These are phyloP conservation scores for Exophiala phaeomuriformis DNA, from an alignment of 2,329 filamentous ascomycete genomes.

Conservation along the genomic window DNA sequence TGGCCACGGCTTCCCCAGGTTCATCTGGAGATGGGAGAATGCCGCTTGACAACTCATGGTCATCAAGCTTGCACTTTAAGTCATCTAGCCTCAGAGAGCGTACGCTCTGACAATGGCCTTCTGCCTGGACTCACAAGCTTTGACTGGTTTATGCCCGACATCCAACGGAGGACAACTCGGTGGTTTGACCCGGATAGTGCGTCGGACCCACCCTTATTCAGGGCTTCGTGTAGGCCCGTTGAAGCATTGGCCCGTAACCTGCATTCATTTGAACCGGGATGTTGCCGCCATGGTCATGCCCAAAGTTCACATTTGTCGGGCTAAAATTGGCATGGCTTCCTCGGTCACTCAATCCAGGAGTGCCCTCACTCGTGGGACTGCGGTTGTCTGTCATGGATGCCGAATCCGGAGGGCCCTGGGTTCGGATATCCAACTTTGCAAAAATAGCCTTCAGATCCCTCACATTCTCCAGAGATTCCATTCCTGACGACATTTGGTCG, in stretches of 20 bases:
- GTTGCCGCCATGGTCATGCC: not conserved
- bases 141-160: no score
- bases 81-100: no score
- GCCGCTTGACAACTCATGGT: no score
- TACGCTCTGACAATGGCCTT: no score
- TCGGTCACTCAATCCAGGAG: slow-evolving; percentile 10
- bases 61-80: no score
- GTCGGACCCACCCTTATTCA: not conserved
- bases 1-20: no score
- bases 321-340: slow-evolving; percentile 18
- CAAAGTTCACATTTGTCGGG: slow-evolving; percentile 14
- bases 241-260: not conserved
- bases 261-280: not conserved
- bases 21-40: no score
- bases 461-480: slow-evolving; percentile 42
- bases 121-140: no score
- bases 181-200: not conserved
- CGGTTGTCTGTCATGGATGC: slow-evolving; percentile 1
- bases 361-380: slow-evolving; percentile 16
- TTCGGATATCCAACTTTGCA: slow-evolving; percentile 52
- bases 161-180: no score
- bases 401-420: slow-evolving; percentile 22
- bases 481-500: slow-evolving; percentile 28
- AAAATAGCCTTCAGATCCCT: slow-evolving; percentile 71
- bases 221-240: slow-evolving; percentile 4